Conservation (phyloP, 2,329 filamentous ascomycete species). For the Epichloe glyceriae region DNA sequence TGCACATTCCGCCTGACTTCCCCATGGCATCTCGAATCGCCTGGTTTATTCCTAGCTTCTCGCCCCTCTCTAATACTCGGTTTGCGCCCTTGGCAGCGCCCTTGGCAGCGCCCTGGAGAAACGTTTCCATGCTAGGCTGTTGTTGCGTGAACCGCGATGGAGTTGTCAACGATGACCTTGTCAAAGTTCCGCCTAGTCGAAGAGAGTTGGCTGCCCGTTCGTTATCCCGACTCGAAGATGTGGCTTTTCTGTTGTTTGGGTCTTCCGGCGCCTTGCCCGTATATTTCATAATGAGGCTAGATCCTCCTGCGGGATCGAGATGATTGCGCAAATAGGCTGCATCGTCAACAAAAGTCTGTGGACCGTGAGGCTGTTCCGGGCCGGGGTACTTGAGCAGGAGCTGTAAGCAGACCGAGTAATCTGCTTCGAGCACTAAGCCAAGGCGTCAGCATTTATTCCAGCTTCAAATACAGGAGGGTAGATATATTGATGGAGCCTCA, state of each 20-base stretch:
- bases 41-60: conserved; percentile 68
- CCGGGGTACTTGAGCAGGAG: conserved; percentile 73
- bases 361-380: conserved; percentile 46
- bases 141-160: conserved; percentile 41
- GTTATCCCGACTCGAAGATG: conserved; percentile 21
- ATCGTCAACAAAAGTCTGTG: conserved; percentile 75
- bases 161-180: conserved; percentile 32
- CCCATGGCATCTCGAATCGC: conserved; percentile 69
- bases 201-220: conserved; percentile 22
- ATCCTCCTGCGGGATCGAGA: conserved; percentile 47
- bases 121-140: conserved; percentile 49
- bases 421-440: conserved; percentile 59
- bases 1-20: conserved; percentile 69
- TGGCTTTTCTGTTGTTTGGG: neutral
- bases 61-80: conserved; percentile 57
- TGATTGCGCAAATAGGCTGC: conserved; percentile 62
- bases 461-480: neutral
- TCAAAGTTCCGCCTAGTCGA: conserved; percentile 27
- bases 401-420: conserved; percentile 76
- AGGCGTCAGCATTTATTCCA: conserved; percentile 12
- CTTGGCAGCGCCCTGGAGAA: conserved; percentile 67
- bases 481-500: conserved; percentile 30
- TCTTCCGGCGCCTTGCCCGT: conserved; percentile 41
- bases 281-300: conserved; percentile 57
- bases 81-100: conserved; percentile 65